Evolutionary conservation across 1,139 yeast species (phyloP).

Genomic region (Candida mesenterica): DNA sequence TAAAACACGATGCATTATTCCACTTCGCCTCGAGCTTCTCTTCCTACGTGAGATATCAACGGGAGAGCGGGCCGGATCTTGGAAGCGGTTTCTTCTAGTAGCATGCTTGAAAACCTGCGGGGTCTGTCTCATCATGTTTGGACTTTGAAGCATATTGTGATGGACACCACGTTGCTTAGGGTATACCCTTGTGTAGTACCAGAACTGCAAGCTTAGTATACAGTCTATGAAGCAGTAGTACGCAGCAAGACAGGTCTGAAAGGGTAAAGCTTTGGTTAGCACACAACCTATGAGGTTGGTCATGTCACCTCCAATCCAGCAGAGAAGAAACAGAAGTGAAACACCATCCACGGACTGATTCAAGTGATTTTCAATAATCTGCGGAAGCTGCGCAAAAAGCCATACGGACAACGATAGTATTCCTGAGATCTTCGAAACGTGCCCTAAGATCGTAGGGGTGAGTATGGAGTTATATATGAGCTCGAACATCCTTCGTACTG

Average conservation of each 20-base stretch:
- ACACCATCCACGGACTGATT: constrained; percentile 26
- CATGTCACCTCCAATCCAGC: constrained; percentile 27
- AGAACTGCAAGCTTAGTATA: constrained; percentile 22
- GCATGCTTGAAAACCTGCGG: constrained; percentile 2
- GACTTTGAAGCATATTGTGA: constrained; percentile 19
- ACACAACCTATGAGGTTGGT: constrained; percentile 25
- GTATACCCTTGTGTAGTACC: constrained; percentile 26
- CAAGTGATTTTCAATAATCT: constrained; percentile 24
- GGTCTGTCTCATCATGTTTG: constrained; percentile 14
- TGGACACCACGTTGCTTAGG: constrained; percentile 17
- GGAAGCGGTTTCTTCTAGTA: constrained; percentile 11
- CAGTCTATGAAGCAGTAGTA: constrained; percentile 27
- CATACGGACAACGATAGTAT: constrained; percentile 29
- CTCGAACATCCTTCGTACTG: neutral
- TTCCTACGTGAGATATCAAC: constrained; percentile 7
- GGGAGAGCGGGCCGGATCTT: constrained; percentile 10
- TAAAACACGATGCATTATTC: constrained; percentile 12
- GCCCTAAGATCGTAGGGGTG: constrained; percentile 1
- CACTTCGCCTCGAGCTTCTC: constrained; percentile 4
- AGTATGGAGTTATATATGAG: neutral
- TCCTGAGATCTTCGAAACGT: constrained; percentile 22
- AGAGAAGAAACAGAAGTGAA: constrained; percentile 19
- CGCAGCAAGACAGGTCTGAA: constrained; percentile 24
- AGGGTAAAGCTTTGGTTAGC: constrained; percentile 25
- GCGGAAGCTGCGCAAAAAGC: constrained; percentile 31